Percentiles rank a stretch among this genome's conserved stretches.
phyloP scores from a whole-genome alignment of 805 yeast species.

The Cyberlindnera nakhonratchasimensis region DNA sequence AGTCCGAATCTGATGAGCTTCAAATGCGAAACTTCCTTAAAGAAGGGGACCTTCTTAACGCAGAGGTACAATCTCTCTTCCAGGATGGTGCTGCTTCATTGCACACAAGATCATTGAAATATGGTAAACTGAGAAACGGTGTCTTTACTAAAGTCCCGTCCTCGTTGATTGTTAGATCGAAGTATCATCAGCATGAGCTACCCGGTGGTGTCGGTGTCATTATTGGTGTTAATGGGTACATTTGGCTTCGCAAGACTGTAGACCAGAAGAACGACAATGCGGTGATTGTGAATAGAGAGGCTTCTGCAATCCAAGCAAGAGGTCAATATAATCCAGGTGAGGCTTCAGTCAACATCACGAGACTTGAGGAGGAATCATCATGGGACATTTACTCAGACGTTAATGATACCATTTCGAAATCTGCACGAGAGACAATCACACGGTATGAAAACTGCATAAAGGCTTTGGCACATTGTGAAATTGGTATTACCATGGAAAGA shows the following conservation, averaged over 20 bases:
- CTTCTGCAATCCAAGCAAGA: constrained; percentile 28
- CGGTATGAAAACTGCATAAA: constrained; percentile 81
- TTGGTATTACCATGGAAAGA: constrained; percentile 83
- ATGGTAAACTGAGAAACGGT: constrained; percentile 94
- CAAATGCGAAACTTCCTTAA: constrained; percentile 93
- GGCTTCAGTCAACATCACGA: constrained; percentile 68
- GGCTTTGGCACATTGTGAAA: constrained; percentile 78
- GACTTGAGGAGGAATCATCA: constrained; percentile 88
- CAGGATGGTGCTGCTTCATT: constrained; percentile 90
- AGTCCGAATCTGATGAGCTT: constrained; percentile 91
- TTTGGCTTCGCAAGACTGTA: constrained; percentile 82
- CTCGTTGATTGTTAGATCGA: constrained; percentile 76
- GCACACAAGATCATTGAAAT: constrained; percentile 92
- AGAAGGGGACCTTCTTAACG: constrained; percentile 93
- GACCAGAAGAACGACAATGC: constrained; percentile 46
- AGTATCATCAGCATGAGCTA: constrained; percentile 81
- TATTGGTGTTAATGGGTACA: constrained; percentile 90
- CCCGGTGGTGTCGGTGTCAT: constrained; percentile 93
- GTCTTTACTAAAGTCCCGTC: constrained; percentile 77
- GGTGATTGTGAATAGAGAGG: constrained; percentile 31
- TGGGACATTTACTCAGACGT: constrained; percentile 93
- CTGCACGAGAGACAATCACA: constrained; percentile 68
- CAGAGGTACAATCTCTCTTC: constrained; percentile 89
- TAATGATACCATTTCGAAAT: constrained; percentile 66
- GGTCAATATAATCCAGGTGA: constrained; percentile 50